Evolutionary conservation across 805 yeast species (phyloP).

Genomic region (Teunomyces kruisii): DNA sequence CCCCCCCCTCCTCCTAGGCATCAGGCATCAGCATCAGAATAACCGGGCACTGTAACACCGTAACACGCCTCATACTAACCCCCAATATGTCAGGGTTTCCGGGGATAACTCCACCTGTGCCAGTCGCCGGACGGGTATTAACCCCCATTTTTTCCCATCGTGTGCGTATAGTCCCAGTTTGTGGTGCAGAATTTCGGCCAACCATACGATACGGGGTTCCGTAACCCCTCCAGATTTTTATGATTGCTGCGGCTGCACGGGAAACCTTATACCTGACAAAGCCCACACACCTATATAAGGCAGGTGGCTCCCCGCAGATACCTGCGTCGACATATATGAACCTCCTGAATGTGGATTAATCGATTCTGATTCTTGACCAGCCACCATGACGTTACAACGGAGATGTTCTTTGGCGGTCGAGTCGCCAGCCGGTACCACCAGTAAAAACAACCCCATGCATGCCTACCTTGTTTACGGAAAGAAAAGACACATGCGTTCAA

Average conservation of each 20-base stretch:
- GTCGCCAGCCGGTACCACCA: slow-evolving; percentile 1
- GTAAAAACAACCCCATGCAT: slow-evolving; percentile 3
- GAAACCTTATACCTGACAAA: background rate
- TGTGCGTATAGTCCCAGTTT: background rate
- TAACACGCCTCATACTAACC: no score
- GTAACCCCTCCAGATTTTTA: slow-evolving; percentile 4
- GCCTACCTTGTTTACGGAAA: slow-evolving; percentile 7
- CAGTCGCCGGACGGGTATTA: background rate
- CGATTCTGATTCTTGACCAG: no score
- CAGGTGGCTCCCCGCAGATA: background rate
- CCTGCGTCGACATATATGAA: background rate
- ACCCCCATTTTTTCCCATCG: background rate
- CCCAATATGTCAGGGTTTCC: no score
- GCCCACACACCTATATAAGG: background rate
- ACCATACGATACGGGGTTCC: background rate
- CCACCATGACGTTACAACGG: background rate
- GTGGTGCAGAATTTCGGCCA: background rate
- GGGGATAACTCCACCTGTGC: no score
- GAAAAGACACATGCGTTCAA: background rate
- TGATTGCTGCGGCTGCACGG: slow-evolving; percentile 1
- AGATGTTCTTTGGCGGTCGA: slow-evolving; percentile 7
- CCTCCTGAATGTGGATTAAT: background rate
- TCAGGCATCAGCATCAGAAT: no score
- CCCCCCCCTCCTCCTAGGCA: no score
- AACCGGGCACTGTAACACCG: no score